Evolutionary conservation across 2,329 filamentous ascomycete species (phyloP), one percentile per base, ranked within the genome.

Genomic region (Helotiales sp.): DNA sequence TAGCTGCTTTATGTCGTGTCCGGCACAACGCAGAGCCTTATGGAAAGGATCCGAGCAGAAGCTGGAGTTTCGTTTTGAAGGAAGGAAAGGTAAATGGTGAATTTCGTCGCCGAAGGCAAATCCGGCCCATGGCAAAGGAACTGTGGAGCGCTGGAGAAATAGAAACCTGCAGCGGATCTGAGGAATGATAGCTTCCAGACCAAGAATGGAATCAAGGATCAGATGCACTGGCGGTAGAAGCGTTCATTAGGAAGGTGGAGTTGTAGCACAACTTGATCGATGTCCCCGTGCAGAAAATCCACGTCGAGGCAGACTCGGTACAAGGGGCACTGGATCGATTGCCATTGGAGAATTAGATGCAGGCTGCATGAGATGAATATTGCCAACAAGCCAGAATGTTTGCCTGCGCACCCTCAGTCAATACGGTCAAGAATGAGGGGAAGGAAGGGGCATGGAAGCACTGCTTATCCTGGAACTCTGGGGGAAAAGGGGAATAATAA

Each of bases 321-420:
- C n/a, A n/a, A 61, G 34, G 47, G 43, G 63, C 45, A 67, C 61
- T 69, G 63, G 66, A 65, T 60, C 58, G 30, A 32, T 32, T 64
- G 47, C 37, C 13, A 69, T 70, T 70, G 69, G 69, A 65, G 66
- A 70, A 57, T 40, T n/a, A 37, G 62, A 26, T 59, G 34, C 32
- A 28, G 40, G 24, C 28, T 45, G 34, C 55, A 57, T 45, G 45
- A 24, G 22, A 20, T 40, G 45, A 34, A 55, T 43, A 32, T 45
- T 64, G 63, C 45, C 55, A 64, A n/a, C 55, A 43, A 60, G 37
- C 55, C 34, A 37, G 45, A 30, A 61, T 49, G 15, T 32, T 17
- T 26, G 49, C 28, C 52, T 40, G 58, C 45, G 37, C 54, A 63
- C 11, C 30, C 30, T 24, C 7, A 22, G 32, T 57, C 32, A 32